Base-by-base conservation (phyloP, 805 yeast genomes). In the Wickerhamomyces strasburgensis region DNA sequence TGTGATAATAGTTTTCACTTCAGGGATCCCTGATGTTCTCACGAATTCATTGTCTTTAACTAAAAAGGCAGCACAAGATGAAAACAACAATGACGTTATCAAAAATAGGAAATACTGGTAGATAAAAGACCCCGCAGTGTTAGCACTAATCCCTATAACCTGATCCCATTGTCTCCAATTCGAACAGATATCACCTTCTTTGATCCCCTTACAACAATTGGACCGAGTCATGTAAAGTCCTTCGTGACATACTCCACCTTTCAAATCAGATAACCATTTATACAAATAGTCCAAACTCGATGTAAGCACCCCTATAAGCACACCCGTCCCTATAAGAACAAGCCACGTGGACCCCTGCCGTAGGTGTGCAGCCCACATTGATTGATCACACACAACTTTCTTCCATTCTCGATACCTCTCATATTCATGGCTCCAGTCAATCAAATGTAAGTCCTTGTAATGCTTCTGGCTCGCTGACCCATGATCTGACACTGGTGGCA, bases 11-110 rank as follows among this genome's bases (percentile, higher is more conserved):
- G 80, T 66, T 50, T 80, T 80, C 33, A 82, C 71, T 49, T 85
- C 95, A 1, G 88, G 72, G 19, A 86, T 81, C 6, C 95, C 95
- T 34, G 84, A 70, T 39, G 68, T 65, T 17, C 64, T 54, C 5
- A 74, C 65, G 40, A 61, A 61, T 0, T 67, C 62, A 2, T 72
- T 60, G 8, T 46, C 44, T 30, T 42, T 46, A 14, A 49, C 51
- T 14, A 54, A 15, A 6, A 35, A 15, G 3, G 67, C 62, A 0
- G 77, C 68, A 1, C 61, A 37, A 1, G 58, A 37, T 1, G 73
- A 75, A 24, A 70, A 57, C 7, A 61, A 16, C 3, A 65, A 40
- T 2, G 75, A 61, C 3, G 65, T 48, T 4, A 58, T n/a, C 1
- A 66, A 33, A 43, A 63, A 69, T 5, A 74, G 40, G 5, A 66